These are phyloP conservation scores for Backusella australiensis DNA, from an alignment of 192 early-diverging fungal species.

Conservation along the genomic window DNA sequence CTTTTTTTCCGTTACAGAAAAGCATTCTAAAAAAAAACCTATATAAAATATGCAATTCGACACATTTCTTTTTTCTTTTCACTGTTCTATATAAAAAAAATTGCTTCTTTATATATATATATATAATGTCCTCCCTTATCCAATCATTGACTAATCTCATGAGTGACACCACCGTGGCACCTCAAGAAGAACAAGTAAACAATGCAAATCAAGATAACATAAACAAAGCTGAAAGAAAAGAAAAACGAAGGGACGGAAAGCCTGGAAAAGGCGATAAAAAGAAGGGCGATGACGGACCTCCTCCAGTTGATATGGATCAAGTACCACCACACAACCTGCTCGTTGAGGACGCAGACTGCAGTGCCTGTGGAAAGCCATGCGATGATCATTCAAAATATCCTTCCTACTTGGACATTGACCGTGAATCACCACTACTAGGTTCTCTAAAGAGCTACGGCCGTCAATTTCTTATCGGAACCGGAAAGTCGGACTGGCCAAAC, in stretches of 20 bases:
- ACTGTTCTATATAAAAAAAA: not conserved
- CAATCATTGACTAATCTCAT: not conserved
- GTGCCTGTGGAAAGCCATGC: constrained; percentile 44
- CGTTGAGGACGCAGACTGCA: constrained; percentile 32
- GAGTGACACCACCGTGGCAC: not conserved
- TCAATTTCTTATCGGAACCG: constrained; percentile 57
- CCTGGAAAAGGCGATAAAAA: not conserved
- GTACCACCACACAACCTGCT: constrained; percentile 24
- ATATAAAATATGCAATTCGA: not conserved
- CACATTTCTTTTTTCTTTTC: not conserved
- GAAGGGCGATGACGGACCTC: not conserved
- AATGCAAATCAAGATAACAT: not conserved
- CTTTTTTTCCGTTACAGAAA: not conserved
- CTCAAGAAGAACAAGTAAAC: not conserved
- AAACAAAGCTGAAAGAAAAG: not conserved
- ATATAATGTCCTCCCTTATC: not conserved
- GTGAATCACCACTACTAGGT: constrained; percentile 35
- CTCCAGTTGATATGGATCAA: constrained; percentile 21
- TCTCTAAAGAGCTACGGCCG: constrained; percentile 52
- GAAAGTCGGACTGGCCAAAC: constrained; percentile 45
- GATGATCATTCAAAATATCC: constrained; percentile 48
- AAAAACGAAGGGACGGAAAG: not conserved
- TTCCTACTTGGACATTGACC: constrained; percentile 52
- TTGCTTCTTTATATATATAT: not conserved
- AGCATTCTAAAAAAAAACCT: not conserved